A percentile compares a stretch with the other conserved stretches of the same genome.
These are phyloP conservation scores for Fusarium musae DNA, from an alignment of 2,329 filamentous ascomycete genomes.

Conservation along the genomic window DNA sequence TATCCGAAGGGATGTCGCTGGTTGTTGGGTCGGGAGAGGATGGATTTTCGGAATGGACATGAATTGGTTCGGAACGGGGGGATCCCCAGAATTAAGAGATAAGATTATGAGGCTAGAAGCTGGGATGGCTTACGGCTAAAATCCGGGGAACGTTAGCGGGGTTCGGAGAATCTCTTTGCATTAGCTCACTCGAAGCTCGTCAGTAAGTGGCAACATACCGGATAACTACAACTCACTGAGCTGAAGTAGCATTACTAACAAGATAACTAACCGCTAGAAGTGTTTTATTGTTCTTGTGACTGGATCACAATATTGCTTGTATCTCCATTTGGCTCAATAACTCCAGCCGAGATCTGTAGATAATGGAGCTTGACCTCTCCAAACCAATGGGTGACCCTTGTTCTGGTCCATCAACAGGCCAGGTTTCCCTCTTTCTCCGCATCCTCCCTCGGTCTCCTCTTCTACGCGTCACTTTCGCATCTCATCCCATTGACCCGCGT, in stretches of 20 bases:
- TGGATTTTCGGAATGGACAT: slow-evolving; percentile 12
- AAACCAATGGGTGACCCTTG: slow-evolving; percentile 22
- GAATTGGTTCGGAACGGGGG: slow-evolving; percentile 21
- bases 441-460: not conserved
- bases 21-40: not conserved
- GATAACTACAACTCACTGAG: not conserved
- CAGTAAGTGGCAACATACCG: not conserved
- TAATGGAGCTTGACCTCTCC: not conserved
- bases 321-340: not conserved
- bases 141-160: not conserved
- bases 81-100: not conserved
- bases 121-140: not conserved
- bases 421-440: slow-evolving; percentile 17
- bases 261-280: too few species aligned
- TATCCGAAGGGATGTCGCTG: not conserved
- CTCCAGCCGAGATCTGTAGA: not conserved
- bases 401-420: not conserved
- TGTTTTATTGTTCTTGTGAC: not conserved
- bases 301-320: too few species aligned
- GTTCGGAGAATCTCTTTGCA: not conserved
- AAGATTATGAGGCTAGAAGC: not conserved
- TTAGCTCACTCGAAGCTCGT: not conserved
- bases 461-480: slow-evolving; percentile 37
- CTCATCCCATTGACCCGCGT: slow-evolving; percentile 43
- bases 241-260: not conserved